phyloP scores from a whole-genome alignment of 2,329 filamentous ascomycete genomes.

The Penicillium sp. region DNA sequence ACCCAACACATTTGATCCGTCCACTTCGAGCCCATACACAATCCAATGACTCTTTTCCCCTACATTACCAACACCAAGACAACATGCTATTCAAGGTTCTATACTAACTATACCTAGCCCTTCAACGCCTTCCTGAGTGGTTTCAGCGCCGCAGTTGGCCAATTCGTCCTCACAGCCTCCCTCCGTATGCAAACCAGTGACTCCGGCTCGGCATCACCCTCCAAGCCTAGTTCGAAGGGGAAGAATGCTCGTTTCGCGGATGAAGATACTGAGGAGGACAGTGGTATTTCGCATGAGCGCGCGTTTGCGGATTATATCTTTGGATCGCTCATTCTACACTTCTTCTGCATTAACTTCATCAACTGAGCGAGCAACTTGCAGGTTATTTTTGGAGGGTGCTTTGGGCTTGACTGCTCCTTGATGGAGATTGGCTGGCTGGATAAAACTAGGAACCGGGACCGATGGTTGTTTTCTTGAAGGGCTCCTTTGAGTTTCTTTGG shows the following conservation, averaged over 20 bases:
- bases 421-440: background rate
- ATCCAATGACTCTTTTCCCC: background rate
- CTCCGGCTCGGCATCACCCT: slow-evolving; percentile 45
- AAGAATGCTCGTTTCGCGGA: slow-evolving; percentile 27
- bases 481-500: background rate
- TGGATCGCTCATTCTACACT: slow-evolving; percentile 92
- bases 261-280: slow-evolving; percentile 21
- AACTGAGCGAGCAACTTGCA: slow-evolving; percentile 61
- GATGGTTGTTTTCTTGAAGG: background rate
- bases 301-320: slow-evolving; percentile 97
- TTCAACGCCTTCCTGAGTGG: slow-evolving; percentile 98
- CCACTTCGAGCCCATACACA: background rate
- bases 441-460: background rate
- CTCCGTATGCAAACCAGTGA: slow-evolving; percentile 87
- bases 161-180: slow-evolving; percentile 91
- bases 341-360: slow-evolving; percentile 99
- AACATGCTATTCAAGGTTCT: background rate
- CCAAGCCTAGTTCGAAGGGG: slow-evolving; percentile 54
- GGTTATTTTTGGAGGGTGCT: background rate
- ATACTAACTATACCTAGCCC: slow-evolving; percentile 60
- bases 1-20: background rate
- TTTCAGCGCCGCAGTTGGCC: slow-evolving; percentile 90
- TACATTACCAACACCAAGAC: background rate
- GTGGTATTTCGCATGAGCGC: slow-evolving; percentile 43
- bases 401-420: background rate